phyloP scores from a whole-genome alignment of 192 early-diverging fungal genomes.

The Pilaira anomala region DNA sequence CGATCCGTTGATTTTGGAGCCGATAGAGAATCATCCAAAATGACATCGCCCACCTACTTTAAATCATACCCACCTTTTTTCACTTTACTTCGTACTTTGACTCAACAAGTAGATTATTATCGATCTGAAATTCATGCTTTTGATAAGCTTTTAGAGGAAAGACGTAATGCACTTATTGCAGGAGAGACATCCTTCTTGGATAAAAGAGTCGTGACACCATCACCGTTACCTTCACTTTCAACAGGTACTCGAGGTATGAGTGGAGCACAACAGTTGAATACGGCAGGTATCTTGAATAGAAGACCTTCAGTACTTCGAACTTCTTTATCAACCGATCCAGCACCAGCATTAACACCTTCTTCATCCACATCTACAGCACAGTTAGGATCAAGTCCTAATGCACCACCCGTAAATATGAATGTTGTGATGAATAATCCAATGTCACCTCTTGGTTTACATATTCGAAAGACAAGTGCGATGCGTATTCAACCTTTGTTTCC shows the following conservation, averaged over 20 bases:
- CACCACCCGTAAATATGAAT: constrained; percentile 43
- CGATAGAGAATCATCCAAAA: constrained; percentile 29
- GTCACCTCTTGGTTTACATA: constrained; percentile 33
- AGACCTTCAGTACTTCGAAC: constrained; percentile 5
- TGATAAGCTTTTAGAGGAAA: constrained; percentile 52
- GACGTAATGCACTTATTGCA: constrained; percentile 53
- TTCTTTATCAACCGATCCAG: not conserved
- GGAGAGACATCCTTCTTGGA: constrained; percentile 32
- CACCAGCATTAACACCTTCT: not conserved
- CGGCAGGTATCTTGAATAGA: not conserved
- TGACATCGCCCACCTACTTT: constrained; percentile 36
- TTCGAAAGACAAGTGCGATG: constrained; percentile 39
- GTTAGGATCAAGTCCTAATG: not conserved
- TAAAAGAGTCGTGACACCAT: constrained; percentile 27
- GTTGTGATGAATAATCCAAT: constrained; percentile 15
- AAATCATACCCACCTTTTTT: constrained; percentile 61
- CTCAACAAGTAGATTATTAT: constrained; percentile 65
- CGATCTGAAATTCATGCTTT: constrained; percentile 56
- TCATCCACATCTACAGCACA: constrained; percentile 1
- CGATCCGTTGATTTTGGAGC: constrained; percentile 37
- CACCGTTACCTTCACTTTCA: constrained; percentile 4
- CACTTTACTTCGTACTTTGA: constrained; percentile 60
- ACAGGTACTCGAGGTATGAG: not conserved
- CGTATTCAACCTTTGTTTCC: constrained; percentile 54
- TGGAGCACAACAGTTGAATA: not conserved